These are phyloP conservation scores for Aspergillus sp. DNA, from an alignment of 2,329 filamentous ascomycete genomes.

Conservation along the genomic window DNA sequence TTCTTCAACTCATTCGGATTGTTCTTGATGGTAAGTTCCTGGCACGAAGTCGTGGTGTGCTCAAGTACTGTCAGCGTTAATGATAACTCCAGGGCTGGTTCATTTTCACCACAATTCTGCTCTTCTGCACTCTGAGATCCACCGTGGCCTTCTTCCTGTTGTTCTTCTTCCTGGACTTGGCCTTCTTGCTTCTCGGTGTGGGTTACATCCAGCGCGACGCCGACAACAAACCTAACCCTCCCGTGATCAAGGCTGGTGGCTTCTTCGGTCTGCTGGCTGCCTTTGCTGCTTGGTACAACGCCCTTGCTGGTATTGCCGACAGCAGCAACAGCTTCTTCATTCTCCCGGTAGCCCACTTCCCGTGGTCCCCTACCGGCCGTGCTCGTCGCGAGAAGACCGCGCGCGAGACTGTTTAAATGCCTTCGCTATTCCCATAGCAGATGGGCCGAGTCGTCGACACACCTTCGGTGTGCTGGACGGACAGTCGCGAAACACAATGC, in stretches of 20 bases:
- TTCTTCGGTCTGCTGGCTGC: constrained; percentile 78
- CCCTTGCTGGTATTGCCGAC: constrained; percentile 77
- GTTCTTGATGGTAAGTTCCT: constrained; percentile 61
- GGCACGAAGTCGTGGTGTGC: background rate
- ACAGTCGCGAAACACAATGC: background rate
- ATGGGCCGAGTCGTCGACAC: background rate
- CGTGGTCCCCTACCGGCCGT: constrained; percentile 80
- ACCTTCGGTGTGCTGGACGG: background rate
- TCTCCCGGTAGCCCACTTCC: constrained; percentile 90
- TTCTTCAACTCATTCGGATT: constrained; percentile 67
- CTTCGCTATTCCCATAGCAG: background rate
- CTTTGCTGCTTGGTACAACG: constrained; percentile 85
- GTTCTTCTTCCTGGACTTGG: constrained; percentile 74
- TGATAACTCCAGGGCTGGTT: constrained; percentile 64
- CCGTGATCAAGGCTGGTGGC: constrained; percentile 69
- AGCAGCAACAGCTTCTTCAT: constrained; percentile 77
- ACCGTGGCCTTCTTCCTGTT: constrained; percentile 76
- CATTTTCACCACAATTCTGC: constrained; percentile 76
- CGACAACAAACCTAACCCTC: constrained; percentile 40
- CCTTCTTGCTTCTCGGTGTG: constrained; percentile 71
- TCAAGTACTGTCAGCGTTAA: constrained; percentile 6
- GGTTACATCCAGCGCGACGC: constrained; percentile 59
- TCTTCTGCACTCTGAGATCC: constrained; percentile 73
- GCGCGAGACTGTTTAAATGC: constrained; percentile 39
- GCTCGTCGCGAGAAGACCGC: constrained; percentile 58